Conservation (phyloP, 768 basidiomycete genomes). For the Suillus americanus region DNA sequence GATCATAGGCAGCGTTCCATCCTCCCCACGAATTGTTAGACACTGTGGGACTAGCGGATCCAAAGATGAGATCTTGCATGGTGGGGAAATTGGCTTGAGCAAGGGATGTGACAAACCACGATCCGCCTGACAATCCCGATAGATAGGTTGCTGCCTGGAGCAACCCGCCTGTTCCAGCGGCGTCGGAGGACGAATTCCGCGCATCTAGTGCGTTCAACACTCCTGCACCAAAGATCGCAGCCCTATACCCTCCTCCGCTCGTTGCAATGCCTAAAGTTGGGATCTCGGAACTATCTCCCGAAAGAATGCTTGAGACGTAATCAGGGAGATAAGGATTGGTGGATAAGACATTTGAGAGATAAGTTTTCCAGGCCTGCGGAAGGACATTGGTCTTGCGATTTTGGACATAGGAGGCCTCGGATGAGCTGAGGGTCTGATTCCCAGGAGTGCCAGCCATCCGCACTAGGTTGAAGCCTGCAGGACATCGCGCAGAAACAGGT, state of each 20-base stretch:
- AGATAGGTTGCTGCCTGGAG: slow-evolving; percentile 55
- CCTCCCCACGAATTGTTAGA: slow-evolving; percentile 29
- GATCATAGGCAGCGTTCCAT: slow-evolving; percentile 30
- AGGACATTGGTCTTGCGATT: slow-evolving; percentile 34
- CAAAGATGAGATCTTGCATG: slow-evolving; percentile 39
- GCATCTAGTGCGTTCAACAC: slow-evolving; percentile 50
- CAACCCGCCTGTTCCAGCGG: slow-evolving; percentile 47
- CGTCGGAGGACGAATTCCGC: slow-evolving; percentile 42
- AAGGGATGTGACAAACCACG: slow-evolving; percentile 41
- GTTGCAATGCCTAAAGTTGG: slow-evolving; percentile 49
- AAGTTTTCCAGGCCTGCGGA: slow-evolving; percentile 39
- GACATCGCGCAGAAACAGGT: slow-evolving; percentile 20
- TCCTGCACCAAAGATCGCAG: slow-evolving; percentile 54
- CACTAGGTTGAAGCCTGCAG: slow-evolving; percentile 26
- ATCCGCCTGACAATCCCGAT: slow-evolving; percentile 48
- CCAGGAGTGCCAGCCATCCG: slow-evolving; percentile 25
- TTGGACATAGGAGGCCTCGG: slow-evolving; percentile 38
- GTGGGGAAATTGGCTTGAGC: slow-evolving; percentile 40
- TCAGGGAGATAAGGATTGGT: slow-evolving; percentile 29
- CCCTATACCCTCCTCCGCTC: slow-evolving; percentile 58
- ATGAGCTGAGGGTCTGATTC: slow-evolving; percentile 35
- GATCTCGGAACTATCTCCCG: slow-evolving; percentile 16
- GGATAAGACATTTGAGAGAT: slow-evolving; percentile 37
- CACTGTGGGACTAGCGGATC: slow-evolving; percentile 18
- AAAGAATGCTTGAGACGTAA: slow-evolving; percentile 35